Conservation (phyloP, 176 grass and related monocot genomes). For the Carex kokanica region DNA sequence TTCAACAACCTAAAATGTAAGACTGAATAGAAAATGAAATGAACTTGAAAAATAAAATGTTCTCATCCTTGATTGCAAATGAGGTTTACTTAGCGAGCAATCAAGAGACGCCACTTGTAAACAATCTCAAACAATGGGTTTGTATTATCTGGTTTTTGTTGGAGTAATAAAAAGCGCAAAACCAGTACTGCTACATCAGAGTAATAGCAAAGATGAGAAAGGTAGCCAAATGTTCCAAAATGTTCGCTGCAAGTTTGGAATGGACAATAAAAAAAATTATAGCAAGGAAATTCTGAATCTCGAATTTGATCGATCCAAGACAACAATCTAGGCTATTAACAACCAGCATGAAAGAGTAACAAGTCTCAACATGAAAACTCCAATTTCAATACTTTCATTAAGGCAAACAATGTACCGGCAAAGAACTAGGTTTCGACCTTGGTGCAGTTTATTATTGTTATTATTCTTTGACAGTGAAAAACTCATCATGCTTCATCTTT, state of each 20-base stretch:
- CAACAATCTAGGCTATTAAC: background rate
- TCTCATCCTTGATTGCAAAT: background rate
- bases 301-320: background rate
- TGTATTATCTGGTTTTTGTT: background rate
- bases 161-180: background rate
- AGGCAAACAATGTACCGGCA: conserved; percentile 10
- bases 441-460: conserved; percentile 17
- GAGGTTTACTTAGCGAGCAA: background rate
- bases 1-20: background rate
- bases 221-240: background rate
- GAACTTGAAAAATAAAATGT: background rate
- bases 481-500: conserved; percentile 23
- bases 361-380: background rate
- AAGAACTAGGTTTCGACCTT: background rate
- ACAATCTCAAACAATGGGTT: background rate
- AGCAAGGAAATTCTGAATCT: background rate
- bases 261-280: background rate
- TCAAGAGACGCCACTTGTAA: background rate
- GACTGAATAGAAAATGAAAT: background rate
- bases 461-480: conserved; percentile 25
- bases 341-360: background rate
- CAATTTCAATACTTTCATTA: conserved; percentile 2
- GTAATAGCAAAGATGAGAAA: background rate
- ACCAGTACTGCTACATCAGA: background rate
- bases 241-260: background rate